Evolutionary conservation across 805 yeast genomes (phyloP).

Genomic region (Zygotorulaspora danielsina): DNA sequence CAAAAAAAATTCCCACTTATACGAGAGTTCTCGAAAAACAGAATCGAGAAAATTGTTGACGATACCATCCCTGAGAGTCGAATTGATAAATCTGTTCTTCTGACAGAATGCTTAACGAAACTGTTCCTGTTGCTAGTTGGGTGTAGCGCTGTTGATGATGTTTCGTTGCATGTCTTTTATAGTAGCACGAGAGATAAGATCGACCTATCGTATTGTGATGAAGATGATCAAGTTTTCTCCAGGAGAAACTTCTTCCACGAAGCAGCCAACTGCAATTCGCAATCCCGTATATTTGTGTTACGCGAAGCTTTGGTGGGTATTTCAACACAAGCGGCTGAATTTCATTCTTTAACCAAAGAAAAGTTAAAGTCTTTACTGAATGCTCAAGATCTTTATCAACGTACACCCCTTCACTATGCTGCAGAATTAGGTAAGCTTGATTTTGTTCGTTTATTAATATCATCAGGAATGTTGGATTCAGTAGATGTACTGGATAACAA

Average conservation of each 20-base stretch:
- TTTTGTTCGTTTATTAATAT: slow-evolving; percentile 39
- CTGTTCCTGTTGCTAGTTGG: slow-evolving; percentile 67
- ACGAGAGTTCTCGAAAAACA: slow-evolving; percentile 25
- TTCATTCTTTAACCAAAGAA: slow-evolving; percentile 16
- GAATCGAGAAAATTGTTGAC: slow-evolving; percentile 22
- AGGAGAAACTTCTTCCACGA: slow-evolving; percentile 77
- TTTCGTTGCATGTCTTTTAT: slow-evolving; percentile 46
- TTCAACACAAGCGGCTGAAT: slow-evolving; percentile 6
- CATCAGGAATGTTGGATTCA: slow-evolving; percentile 30
- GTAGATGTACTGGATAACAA: slow-evolving; percentile 56
- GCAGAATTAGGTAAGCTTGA: slow-evolving; percentile 53
- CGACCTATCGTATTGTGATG: slow-evolving; percentile 63
- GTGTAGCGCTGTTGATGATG: slow-evolving; percentile 56
- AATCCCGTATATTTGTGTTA: slow-evolving; percentile 30
- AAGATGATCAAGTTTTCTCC: slow-evolving; percentile 45
- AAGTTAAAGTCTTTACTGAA: slow-evolving; percentile 31
- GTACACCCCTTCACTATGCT: slow-evolving; percentile 85
- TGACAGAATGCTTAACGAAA: slow-evolving; percentile 47
- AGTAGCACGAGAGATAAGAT: slow-evolving; percentile 38
- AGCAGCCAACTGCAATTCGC: slow-evolving; percentile 37
- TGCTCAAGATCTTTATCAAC: slow-evolving; percentile 61
- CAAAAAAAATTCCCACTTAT: slow-evolving; percentile 23
- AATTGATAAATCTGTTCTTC: slow-evolving; percentile 19
- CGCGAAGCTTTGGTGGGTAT: slow-evolving; percentile 20
- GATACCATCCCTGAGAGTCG: slow-evolving; percentile 13